Base-by-base conservation (phyloP, 768 basidiomycete species). In the Russula vinacea region DNA sequence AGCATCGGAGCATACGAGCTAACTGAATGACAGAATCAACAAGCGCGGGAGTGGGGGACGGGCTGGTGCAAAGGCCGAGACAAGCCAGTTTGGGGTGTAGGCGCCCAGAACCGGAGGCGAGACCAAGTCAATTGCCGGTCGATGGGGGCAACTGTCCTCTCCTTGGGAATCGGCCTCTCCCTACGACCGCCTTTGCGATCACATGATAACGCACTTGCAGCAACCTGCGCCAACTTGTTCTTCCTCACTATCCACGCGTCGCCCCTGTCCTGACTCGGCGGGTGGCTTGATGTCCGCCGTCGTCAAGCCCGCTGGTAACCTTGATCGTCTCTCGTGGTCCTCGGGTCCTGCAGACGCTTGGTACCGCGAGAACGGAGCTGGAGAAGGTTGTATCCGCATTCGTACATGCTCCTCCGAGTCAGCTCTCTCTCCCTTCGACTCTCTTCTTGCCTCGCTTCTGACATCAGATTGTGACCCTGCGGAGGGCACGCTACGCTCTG, bases 181-280 rank as follows among this genome's bases (percentile, higher is more conserved):
- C 26, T 53, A 11, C 57, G 19, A 19, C 45, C 65, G 65, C 55
- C 16, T 8, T 33, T 14, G 19, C 26, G 66, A 74, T 90, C 84
- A 92, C 90, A 92, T 92, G 73, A 92, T 81, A 69, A 89, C 76
- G 76, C 90, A 92, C 76, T 87, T 89, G 80, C 90, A 92, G 72
- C 90, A 92, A 44, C 87, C 85, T 35, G 78, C 82, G 37, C 74
- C 78, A 2, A 70, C 73, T 16, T 80, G 81, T 8, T 86, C 83
- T 35, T 85, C 82, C 13, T 76, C 76, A 44, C 71, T 67, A 11
- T 57, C 53, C 26, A 17, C 44, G 5, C 10, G 32, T 51, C 69
- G 73, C 56, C 69, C 68, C 37, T 54, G 65, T 59, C 58, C 58
- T 49, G 58, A n/a, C 24, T 22, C 35, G 22, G 40, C 63, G n/a